Conservation (phyloP, 1,284 basidiomycete species). For the Cutaneotrichosporon sp. region DNA sequence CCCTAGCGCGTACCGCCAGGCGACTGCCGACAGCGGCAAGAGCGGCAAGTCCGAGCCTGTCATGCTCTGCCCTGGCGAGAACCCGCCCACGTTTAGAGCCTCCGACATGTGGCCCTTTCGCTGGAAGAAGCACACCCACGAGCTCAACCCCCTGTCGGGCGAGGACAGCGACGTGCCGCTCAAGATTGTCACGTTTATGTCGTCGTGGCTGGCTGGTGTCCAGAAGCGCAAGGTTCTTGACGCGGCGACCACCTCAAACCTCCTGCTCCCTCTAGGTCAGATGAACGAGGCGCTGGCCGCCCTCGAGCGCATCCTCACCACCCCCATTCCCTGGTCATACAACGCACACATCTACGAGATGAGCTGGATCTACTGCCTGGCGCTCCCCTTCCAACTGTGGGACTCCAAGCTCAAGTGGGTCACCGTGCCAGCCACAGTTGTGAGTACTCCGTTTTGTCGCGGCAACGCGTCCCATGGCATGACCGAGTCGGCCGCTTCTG, state of each 20-base stretch:
- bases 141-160: neutral
- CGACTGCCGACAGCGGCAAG: neutral
- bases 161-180: conserved; percentile 55
- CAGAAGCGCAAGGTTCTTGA: conserved; percentile 64
- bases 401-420: conserved; percentile 59
- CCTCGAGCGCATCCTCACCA: conserved; percentile 72
- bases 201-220: conserved; percentile 64
- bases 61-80: conserved; percentile 56
- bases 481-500: too few relatives aligned
- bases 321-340: conserved; percentile 74
- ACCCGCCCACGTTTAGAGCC: conserved; percentile 61
- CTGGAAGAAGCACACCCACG: neutral
- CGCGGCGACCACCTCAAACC: conserved; percentile 63
- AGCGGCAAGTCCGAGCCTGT: neutral
- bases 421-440: conserved; percentile 61
- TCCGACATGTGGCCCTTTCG: conserved; percentile 63
- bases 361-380: conserved; percentile 47
- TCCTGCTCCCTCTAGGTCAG: conserved; percentile 59
- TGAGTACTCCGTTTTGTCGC: conserved; percentile 21
- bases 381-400: conserved; percentile 68
- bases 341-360: conserved; percentile 54
- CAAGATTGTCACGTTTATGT: conserved; percentile 71
- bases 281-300: conserved; percentile 68
- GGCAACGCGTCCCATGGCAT: neutral
- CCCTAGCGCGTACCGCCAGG: conserved; percentile 6